Evolutionary conservation across 2,329 filamentous ascomycete species (phyloP), one percentile per base, ranked within the genome.

Genomic region (Xylaria sp.): DNA sequence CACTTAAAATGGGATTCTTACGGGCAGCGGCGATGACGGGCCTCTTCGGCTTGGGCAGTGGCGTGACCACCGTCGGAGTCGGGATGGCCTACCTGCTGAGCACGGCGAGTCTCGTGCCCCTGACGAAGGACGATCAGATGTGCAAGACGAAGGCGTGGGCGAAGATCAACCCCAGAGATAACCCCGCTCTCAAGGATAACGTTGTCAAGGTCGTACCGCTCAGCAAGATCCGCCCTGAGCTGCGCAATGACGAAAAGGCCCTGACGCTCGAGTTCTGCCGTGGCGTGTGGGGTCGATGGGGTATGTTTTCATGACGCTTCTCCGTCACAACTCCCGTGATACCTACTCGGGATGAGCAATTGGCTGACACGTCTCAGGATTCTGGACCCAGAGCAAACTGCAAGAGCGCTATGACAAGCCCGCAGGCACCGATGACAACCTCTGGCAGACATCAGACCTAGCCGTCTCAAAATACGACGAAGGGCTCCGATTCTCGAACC

Each of bases 241-340:
- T 91, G 57, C 74, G 90, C 11, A 77, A 87, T 68, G 80, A 83
- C 64, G 83, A 84, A 64, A 74, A 76, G 34, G 78, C 77, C 1
- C 76, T 90, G 53, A 81, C 82, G 1, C 78, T 88, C 66, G 83
- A 83, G 64, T 89, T 89, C 69, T 88, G 85, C 69, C 83, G 83
- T 10, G 86, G 86, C 50, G 75, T 89, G 53, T 91, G 83, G 87
- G 80, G 82, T 63, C 85, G 84, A 58, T 79, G 79, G 70, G 86
- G 87, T 89, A 72, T 62, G 80, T 74, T 59, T 39, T 55, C 51
- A 16, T 16, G 16, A 16, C 16, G 16, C 16, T 16, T 19, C 35
- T 44, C 23, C 6, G 37, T 13, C 30, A n/a, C 44, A n/a, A 10
- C 11, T 39, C 37, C n/a, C 39, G 50, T 19, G 16, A 19, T 30